Evolutionary conservation across 768 basidiomycete species (phyloP).

Genomic region (Myochromella boudieri): DNA sequence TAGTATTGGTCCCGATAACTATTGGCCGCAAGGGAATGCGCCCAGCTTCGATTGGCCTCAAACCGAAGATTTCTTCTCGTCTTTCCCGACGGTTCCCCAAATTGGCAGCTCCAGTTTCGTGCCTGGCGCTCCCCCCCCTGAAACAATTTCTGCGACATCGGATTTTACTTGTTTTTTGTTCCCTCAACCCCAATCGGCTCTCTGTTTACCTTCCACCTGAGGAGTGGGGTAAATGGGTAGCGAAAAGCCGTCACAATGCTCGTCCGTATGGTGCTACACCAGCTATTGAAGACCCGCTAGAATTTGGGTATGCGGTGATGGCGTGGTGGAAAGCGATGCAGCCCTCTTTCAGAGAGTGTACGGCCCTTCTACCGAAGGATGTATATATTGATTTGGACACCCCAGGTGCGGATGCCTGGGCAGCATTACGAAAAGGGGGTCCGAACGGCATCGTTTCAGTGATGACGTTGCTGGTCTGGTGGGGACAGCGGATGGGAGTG

Average conservation of each 20-base stretch:
- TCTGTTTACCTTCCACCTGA: no score
- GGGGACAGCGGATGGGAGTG: slow-evolving; percentile 9
- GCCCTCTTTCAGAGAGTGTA: slow-evolving; percentile 3
- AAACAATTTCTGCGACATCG: no score
- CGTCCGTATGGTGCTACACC: slow-evolving; percentile 6
- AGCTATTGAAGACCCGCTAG: slow-evolving; percentile 2
- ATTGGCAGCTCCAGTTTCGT: no score
- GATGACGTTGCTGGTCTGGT: slow-evolving; percentile 8
- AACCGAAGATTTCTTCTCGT: no score
- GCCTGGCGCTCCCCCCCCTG: no score
- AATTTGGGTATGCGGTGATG: slow-evolving; percentile 12
- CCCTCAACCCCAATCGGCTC: no score
- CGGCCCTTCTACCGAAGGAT: not conserved
- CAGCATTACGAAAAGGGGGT: slow-evolving; percentile 6
- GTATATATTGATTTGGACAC: not conserved
- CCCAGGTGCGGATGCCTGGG: slow-evolving; percentile 2
- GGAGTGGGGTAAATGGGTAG: slow-evolving; percentile 6
- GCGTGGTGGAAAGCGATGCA: slow-evolving; percentile 15
- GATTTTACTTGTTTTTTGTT: no score
- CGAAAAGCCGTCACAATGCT: not conserved
- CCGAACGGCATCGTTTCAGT: slow-evolving; percentile 11
- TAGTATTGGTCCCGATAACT: no score
- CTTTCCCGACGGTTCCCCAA: no score
- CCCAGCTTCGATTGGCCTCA: no score
- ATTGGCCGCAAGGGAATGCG: no score